These are phyloP conservation scores for Termitomyces sp. DNA, from an alignment of 768 basidiomycete species.

Conservation along the genomic window DNA sequence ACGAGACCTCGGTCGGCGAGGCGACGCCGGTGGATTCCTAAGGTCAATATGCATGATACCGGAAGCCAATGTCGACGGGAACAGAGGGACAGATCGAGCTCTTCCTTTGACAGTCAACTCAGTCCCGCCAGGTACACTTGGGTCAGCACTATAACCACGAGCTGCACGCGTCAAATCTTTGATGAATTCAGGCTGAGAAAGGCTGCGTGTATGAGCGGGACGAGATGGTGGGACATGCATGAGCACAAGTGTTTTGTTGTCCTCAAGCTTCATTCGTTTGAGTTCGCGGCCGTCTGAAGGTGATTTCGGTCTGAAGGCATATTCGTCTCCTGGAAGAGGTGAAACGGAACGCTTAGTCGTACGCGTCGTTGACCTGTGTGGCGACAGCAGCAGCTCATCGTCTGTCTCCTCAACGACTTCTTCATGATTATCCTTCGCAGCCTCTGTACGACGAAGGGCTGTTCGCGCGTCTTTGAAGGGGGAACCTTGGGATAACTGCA, in stretches of 20 bases:
- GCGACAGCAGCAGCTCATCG: slow-evolving; percentile 44
- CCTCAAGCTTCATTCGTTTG: slow-evolving; percentile 31
- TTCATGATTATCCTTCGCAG: background rate
- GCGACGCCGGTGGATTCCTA: slow-evolving; percentile 35
- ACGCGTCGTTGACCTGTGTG: slow-evolving; percentile 23
- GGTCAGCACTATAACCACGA: slow-evolving; percentile 20
- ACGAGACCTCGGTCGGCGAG: slow-evolving; percentile 31
- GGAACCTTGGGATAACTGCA: slow-evolving; percentile 35
- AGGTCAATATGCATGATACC: slow-evolving; percentile 33
- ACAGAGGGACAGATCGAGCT: slow-evolving; percentile 42
- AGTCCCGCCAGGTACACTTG: slow-evolving; percentile 14
- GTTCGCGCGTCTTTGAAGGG: slow-evolving; percentile 49
- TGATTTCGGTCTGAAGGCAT: slow-evolving; percentile 17
- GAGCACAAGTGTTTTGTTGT: slow-evolving; percentile 1
- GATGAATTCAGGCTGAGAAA: slow-evolving; percentile 26
- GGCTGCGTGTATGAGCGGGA: slow-evolving; percentile 25
- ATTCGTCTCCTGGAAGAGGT: slow-evolving; percentile 26
- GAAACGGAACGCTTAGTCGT: slow-evolving; percentile 36
- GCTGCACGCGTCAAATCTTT: slow-evolving; percentile 18
- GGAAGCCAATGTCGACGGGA: slow-evolving; percentile 21
- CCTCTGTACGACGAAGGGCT: slow-evolving; percentile 18
- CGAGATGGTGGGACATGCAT: slow-evolving; percentile 7
- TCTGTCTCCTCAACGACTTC: slow-evolving; percentile 16
- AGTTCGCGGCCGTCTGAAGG: slow-evolving; percentile 24
- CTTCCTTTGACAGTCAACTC: slow-evolving; percentile 23